Conservation (phyloP, 1,284 basidiomycete genomes). For the Somion occarium region DNA sequence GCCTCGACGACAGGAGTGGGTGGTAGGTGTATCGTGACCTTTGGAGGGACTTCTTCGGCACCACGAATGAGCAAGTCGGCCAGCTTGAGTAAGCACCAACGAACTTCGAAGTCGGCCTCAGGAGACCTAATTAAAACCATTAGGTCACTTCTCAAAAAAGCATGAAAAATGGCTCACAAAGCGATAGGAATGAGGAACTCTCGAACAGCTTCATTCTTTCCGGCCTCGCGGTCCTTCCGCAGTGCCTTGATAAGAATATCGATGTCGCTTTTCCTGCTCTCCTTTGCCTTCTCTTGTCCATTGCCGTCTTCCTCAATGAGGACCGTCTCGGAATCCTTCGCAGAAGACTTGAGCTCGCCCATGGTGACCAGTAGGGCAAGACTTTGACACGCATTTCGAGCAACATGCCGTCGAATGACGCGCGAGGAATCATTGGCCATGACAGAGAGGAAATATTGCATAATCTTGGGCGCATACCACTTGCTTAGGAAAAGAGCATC, state of each 20-base stretch:
- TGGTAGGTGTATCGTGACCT: constrained; percentile 81
- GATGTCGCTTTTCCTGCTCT: constrained; percentile 75
- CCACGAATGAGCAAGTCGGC: constrained; percentile 88
- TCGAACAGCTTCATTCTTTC: constrained; percentile 76
- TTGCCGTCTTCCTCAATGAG: constrained; percentile 86
- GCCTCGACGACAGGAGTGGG: constrained; percentile 68
- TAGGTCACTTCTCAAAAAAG: constrained; percentile 8
- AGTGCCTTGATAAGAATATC: constrained; percentile 79
- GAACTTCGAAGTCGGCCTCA: constrained; percentile 80
- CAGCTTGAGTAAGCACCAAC: constrained; percentile 89
- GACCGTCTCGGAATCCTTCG: constrained; percentile 71
- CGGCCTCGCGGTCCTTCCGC: constrained; percentile 80
- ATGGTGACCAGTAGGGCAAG: constrained; percentile 84
- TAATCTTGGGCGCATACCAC: constrained; percentile 80
- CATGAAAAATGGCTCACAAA: constrained; percentile 46
- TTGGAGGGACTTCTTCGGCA: constrained; percentile 79
- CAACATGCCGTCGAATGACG: constrained; percentile 80
- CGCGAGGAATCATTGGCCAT: constrained; percentile 86
- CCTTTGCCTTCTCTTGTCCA: constrained; percentile 62
- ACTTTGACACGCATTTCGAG: constrained; percentile 82
- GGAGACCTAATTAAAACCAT: constrained; percentile 45
- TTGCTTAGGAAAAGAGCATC: constrained; percentile 91
- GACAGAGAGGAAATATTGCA: constrained; percentile 88
- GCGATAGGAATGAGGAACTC: constrained; percentile 79
- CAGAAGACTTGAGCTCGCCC: constrained; percentile 78